Evolutionary conservation across 2,329 filamentous ascomycete species (phyloP).

Genomic region (Aureobasidium sp.): DNA sequence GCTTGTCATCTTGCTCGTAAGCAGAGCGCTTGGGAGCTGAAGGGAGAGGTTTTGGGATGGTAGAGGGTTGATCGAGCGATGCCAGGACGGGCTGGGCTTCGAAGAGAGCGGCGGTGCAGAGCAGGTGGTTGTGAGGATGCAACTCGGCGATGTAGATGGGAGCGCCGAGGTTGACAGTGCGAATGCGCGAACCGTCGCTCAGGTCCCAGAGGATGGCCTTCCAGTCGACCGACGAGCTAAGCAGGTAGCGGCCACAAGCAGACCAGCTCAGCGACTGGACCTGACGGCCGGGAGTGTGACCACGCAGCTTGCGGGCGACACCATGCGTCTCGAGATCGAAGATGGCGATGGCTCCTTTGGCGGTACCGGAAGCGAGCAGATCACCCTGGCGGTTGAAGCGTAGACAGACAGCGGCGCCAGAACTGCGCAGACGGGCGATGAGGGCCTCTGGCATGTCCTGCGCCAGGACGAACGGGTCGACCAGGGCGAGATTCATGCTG

Average conservation of each 20-base stretch:
- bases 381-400: constrained; percentile 94
- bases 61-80: constrained; percentile 43
- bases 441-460: constrained; percentile 87
- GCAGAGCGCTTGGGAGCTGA: constrained; percentile 71
- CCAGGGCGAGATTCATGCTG: constrained; percentile 61
- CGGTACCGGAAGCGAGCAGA: constrained; percentile 83
- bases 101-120: constrained; percentile 86
- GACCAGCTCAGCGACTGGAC: constrained; percentile 97
- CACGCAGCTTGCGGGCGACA: constrained; percentile 85
- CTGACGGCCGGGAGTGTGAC: constrained; percentile 68
- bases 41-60: constrained; percentile 68
- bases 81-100: constrained; percentile 88
- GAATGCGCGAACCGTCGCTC: constrained; percentile 59
- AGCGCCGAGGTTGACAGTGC: constrained; percentile 83
- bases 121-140: constrained; percentile 76
- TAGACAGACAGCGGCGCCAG: constrained; percentile 55
- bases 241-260: constrained; percentile 76
- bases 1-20: constrained; percentile 72
- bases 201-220: constrained; percentile 95
- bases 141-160: constrained; percentile 94
- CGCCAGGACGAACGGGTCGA: constrained; percentile 62
- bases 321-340: constrained; percentile 98
- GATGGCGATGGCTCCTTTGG: constrained; percentile 86
- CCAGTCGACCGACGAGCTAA: constrained; percentile 93
- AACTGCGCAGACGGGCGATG: constrained; percentile 71